Evolutionary conservation across 2,329 filamentous ascomycete genomes (phyloP).

Genomic region (Triangularia setosa): DNA sequence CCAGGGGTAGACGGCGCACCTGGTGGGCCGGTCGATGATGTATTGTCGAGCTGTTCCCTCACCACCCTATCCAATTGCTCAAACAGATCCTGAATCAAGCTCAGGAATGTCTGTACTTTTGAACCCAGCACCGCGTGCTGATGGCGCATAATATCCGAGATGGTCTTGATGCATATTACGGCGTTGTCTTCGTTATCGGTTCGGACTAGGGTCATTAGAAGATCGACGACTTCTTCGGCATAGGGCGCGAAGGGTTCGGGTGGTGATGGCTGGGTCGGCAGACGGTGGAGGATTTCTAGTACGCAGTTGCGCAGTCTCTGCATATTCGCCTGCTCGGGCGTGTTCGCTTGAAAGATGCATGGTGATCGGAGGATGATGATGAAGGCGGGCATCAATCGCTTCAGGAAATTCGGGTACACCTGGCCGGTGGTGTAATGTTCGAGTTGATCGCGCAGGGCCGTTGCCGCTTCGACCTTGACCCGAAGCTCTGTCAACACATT

Average conservation of each 20-base stretch:
- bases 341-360: constrained; percentile 87
- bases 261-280: constrained; percentile 67
- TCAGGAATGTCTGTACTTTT: constrained; percentile 85
- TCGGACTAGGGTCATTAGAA: constrained; percentile 82
- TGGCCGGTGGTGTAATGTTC: constrained; percentile 79
- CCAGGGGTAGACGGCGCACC: constrained; percentile 64
- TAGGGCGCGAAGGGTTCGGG: constrained; percentile 82
- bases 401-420: constrained; percentile 76
- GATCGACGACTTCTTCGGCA: constrained; percentile 81
- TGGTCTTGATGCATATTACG: constrained; percentile 95
- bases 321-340: constrained; percentile 67
- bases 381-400: constrained; percentile 86
- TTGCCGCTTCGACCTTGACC: constrained; percentile 75
- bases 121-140: constrained; percentile 74
- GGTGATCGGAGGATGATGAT: constrained; percentile 78
- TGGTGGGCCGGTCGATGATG: constrained; percentile 47
- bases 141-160: constrained; percentile 93
- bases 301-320: constrained; percentile 88
- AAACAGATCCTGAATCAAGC: constrained; percentile 92
- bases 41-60: constrained; percentile 88
- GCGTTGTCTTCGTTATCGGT: constrained; percentile 98
- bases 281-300: constrained; percentile 87
- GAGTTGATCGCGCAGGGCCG: constrained; percentile 83
- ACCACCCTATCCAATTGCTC: constrained; percentile 92
- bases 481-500: constrained; percentile 61